phyloP scores from a whole-genome alignment of 768 basidiomycete species.

The Trametes elegans region DNA sequence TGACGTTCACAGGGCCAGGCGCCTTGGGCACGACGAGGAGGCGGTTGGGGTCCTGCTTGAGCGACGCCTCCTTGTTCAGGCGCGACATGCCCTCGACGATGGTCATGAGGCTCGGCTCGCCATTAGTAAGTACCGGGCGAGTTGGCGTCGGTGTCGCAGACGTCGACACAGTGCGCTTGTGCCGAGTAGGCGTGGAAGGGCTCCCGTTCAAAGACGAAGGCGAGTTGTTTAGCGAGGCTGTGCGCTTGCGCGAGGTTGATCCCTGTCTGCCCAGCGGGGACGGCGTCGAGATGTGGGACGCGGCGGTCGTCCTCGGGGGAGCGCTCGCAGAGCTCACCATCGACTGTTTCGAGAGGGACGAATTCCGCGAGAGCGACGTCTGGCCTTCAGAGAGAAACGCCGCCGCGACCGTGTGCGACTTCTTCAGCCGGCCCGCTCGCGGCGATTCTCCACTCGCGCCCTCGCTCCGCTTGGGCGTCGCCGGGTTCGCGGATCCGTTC shows the following conservation, averaged over 20 bases:
- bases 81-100: conserved; percentile 63
- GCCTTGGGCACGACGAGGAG: conserved; percentile 46
- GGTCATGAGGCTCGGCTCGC: conserved; percentile 53
- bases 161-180: conserved; percentile 16
- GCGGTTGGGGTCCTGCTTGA: conserved; percentile 27
- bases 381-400: conserved; percentile 5
- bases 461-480: background rate
- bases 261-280: conserved; percentile 1
- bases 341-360: conserved; percentile 28
- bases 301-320: conserved; percentile 3
- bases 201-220: background rate
- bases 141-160: conserved; percentile 5
- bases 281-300: background rate
- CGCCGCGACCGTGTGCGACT: background rate
- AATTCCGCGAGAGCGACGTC: conserved; percentile 27
- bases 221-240: conserved; percentile 18
- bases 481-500: background rate
- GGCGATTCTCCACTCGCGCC: background rate
- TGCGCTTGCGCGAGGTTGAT: conserved; percentile 16
- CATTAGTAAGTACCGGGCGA: conserved; percentile 9
- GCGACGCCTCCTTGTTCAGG: conserved; percentile 33
- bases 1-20: conserved; percentile 39
- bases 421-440: conserved; percentile 4
- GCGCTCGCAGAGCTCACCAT: conserved; percentile 25
- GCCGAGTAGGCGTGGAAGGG: conserved; percentile 1